Conservation (phyloP, 208 protist species). For the Trypanosoma vivax region DNA sequence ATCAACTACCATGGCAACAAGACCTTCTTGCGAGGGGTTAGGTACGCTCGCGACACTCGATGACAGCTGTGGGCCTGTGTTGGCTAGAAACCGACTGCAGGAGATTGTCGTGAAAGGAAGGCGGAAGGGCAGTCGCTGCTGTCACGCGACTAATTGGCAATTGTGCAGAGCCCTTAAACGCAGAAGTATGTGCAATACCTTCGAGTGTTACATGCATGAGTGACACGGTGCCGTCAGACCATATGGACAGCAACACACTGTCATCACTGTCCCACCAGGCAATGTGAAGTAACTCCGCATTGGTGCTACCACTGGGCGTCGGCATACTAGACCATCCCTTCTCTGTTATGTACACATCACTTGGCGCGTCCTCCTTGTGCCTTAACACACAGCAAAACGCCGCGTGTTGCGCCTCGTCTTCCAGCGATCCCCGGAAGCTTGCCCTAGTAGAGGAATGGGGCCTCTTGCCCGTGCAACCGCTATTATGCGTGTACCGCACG, state of each 20-base stretch:
- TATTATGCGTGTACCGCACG: conserved; percentile 8
- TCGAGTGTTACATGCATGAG: conserved; percentile 3
- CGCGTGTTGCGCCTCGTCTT: not conserved
- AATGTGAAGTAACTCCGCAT: conserved; percentile 20
- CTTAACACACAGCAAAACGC: conserved; percentile 11
- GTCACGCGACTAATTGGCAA: not conserved
- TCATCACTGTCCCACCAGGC: conserved; percentile 41
- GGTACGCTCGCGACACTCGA: conserved; percentile 7
- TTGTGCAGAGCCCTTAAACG: conserved; percentile 1
- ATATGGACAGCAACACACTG: conserved; percentile 30
- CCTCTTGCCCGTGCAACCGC: not conserved
- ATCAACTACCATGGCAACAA: conserved; percentile 40
- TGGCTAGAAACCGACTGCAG: not conserved
- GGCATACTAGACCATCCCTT: conserved; percentile 10
- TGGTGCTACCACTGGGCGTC: not conserved
- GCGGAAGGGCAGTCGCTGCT: not conserved
- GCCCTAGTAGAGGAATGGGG: not conserved
- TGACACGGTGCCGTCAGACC: conserved; percentile 43
- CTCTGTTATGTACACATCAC: conserved; percentile 9
- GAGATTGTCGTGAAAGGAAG: not conserved
- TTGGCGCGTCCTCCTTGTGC: conserved; percentile 12
- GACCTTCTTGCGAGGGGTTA: conserved; percentile 14
- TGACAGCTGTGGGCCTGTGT: no score
- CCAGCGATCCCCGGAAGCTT: not conserved
- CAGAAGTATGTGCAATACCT: conserved; percentile 5